Evolutionary conservation across 352 stramenopile genomes (phyloP).

Genomic region (Blastocystis sp.): DNA sequence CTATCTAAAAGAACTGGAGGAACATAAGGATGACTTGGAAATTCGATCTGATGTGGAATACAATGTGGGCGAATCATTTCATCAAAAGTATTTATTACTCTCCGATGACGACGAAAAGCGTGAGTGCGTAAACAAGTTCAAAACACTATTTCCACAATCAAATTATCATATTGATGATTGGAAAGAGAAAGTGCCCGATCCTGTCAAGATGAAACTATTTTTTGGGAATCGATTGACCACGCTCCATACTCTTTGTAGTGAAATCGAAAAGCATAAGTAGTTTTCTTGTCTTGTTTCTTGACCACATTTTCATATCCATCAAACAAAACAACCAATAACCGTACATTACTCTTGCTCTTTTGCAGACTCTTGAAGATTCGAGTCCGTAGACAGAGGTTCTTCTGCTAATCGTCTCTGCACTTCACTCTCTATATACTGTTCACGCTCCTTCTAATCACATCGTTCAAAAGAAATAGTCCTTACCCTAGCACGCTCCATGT

Average conservation of each 20-base stretch:
- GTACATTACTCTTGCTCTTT: no score
- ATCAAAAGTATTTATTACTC: neutral
- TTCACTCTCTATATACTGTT: neutral
- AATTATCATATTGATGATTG: neutral
- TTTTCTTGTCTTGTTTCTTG: neutral
- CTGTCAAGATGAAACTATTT: neutral
- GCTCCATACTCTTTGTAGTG: neutral
- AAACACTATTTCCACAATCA: neutral
- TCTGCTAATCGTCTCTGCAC: neutral
- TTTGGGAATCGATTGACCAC: neutral
- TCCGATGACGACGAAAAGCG: neutral
- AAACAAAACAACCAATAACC: neutral
- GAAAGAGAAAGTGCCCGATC: neutral
- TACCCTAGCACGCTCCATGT: neutral
- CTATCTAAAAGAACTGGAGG: neutral
- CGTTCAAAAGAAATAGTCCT: neutral
- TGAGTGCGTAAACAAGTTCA: neutral
- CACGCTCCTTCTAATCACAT: neutral
- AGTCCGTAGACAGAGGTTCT: neutral
- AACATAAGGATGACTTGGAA: neutral
- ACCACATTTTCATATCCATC: neutral
- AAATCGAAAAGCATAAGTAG: neutral
- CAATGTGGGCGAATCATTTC: neutral
- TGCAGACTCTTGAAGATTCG: neutral
- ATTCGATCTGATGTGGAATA: neutral